A percentile compares a stretch with the other conserved stretches of the same genome.
Evolutionary conservation across 1,284 basidiomycete species (phyloP).

Genomic region (Coniferiporia weirii): DNA sequence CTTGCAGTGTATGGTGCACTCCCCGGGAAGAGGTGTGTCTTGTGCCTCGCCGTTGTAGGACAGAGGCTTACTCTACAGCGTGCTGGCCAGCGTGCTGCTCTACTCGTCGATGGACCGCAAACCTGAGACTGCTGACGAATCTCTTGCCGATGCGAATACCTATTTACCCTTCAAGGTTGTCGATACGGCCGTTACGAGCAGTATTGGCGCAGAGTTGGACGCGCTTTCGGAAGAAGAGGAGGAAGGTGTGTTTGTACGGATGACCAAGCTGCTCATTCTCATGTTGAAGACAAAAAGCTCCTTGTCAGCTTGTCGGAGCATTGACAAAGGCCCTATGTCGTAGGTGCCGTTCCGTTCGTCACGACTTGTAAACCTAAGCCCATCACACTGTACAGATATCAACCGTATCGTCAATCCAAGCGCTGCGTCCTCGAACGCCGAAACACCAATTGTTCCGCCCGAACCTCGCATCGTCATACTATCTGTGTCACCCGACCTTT

Average conservation of each 20-base stretch:
- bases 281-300: conserved; percentile 33
- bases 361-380: conserved; percentile 1
- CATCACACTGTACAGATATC: conserved; percentile 54
- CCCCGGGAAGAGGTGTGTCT: conserved; percentile 67
- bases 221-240: conserved; percentile 40
- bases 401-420: conserved; percentile 61
- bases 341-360: conserved; percentile 36
- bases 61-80: conserved; percentile 8
- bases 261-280: conserved; percentile 2
- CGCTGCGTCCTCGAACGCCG: conserved; percentile 28
- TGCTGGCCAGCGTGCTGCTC: conserved; percentile 52
- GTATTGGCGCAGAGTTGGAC: conserved; percentile 60
- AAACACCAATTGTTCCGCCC: conserved; percentile 42
- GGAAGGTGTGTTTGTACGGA: conserved; percentile 38
- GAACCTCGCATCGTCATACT: conserved; percentile 88
- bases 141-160: conserved; percentile 64
- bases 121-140: conserved; percentile 28
- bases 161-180: conserved; percentile 81
- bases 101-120: conserved; percentile 61
- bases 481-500: conserved; percentile 86
- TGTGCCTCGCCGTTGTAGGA: conserved; percentile 1
- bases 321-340: conserved; percentile 88
- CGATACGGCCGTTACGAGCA: conserved; percentile 58
- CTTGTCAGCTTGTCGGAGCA: conserved; percentile 79
- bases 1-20: conserved; percentile 89